These are phyloP conservation scores for Xylariaceae sp. DNA, from an alignment of 2,329 filamentous ascomycete species.

Conservation along the genomic window DNA sequence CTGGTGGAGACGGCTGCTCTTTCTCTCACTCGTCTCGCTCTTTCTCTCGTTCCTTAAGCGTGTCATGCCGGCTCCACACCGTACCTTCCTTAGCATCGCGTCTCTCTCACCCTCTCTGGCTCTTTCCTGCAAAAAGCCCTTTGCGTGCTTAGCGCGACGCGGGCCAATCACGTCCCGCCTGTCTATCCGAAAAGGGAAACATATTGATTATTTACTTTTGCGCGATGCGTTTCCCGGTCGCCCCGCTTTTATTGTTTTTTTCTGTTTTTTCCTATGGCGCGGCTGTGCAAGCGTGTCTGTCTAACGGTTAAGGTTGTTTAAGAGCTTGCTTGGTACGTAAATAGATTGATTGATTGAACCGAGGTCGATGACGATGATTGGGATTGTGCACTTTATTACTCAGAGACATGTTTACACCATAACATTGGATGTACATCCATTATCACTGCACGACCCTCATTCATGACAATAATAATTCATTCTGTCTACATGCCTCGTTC, in stretches of 20 bases:
- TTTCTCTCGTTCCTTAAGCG: slow-evolving; percentile 18
- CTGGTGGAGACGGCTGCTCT: slow-evolving; percentile 5
- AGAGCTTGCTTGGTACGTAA: background rate
- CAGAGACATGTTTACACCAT: background rate
- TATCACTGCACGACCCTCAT: background rate
- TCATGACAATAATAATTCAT: background rate
- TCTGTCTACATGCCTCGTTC: background rate
- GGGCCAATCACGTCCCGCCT: slow-evolving; percentile 26
- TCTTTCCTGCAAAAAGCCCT: background rate
- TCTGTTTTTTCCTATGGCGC: background rate
- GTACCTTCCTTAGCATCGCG: slow-evolving; percentile 25
- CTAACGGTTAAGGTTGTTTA: background rate
- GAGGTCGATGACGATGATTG: background rate
- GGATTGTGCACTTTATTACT: background rate
- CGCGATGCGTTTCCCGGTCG: slow-evolving; percentile 26
- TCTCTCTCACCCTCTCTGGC: slow-evolving; percentile 10
- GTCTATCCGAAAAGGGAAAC: slow-evolving; percentile 29
- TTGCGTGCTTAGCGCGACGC: slow-evolving; percentile 13
- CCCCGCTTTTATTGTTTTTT: slow-evolving; percentile 3
- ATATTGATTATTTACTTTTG: slow-evolving; percentile 28
- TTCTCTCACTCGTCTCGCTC: too few species aligned
- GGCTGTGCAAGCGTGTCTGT: background rate
- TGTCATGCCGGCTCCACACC: slow-evolving; percentile 24
- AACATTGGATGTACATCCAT: background rate
- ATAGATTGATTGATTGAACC: background rate